phyloP scores from a whole-genome alignment of 148 eudicot genomes.

The Rhododendron ferrugineum region DNA sequence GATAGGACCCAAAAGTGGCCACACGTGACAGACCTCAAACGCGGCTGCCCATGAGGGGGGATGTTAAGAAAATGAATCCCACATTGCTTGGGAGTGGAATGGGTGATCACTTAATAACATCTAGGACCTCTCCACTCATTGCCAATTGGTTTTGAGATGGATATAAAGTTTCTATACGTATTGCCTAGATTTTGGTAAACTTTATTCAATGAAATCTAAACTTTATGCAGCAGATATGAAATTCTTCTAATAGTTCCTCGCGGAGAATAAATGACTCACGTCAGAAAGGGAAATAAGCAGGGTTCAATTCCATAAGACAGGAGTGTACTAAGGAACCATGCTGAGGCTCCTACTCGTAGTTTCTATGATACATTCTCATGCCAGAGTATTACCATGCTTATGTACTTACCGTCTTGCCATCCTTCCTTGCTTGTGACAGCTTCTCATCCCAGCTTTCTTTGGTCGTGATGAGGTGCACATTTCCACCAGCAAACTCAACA shows the following conservation, averaged over 20 bases:
- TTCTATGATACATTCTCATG: background rate
- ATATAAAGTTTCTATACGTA: too few relatives aligned
- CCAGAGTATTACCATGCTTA: background rate
- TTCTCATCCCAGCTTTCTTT: slow-evolving; percentile 73
- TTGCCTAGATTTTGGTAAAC: background rate
- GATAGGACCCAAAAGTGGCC: too few relatives aligned
- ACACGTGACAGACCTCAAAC: too few relatives aligned
- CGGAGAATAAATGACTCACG: background rate
- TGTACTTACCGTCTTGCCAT: slow-evolving; percentile 71
- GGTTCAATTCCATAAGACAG: background rate
- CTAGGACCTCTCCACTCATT: too few relatives aligned
- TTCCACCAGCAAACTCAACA: slow-evolving; percentile 65
- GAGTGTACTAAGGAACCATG: background rate
- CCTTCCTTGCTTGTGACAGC: slow-evolving; percentile 54
- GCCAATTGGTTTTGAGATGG: too few relatives aligned
- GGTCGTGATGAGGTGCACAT: slow-evolving; percentile 69
- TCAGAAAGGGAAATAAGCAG: background rate
- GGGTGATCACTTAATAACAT: too few relatives aligned
- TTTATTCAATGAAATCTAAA: background rate
- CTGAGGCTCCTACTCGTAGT: background rate
- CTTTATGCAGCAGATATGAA: background rate
- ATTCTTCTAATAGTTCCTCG: background rate
- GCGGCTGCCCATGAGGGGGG: too few relatives aligned
- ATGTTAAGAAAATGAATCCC: too few relatives aligned
- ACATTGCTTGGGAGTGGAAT: too few relatives aligned